Evolutionary conservation across 2,329 filamentous ascomycete genomes (phyloP), one percentile per base, ranked within the genome.

Genomic region (Byssothecium circinans): DNA sequence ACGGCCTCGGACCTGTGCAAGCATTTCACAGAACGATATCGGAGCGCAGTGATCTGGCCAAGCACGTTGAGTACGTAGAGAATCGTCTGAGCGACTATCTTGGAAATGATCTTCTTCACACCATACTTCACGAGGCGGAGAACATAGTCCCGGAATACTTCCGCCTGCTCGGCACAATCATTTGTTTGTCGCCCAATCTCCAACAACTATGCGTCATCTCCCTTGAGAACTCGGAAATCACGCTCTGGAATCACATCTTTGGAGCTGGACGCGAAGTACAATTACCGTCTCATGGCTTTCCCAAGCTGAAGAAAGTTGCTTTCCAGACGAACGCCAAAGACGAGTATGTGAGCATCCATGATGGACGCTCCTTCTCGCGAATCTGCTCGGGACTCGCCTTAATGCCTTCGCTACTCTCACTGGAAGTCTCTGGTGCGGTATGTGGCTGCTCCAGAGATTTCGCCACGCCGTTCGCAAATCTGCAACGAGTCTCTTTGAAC

Each of bases 11-110:
- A n/a, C 32, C 41, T 22, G 49, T 67, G 2, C 36, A 38, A 8
- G 43, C 53, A 3, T 62, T 67, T 30, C 49, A 53, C 40, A 39
- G 50, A 17, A 62, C 57, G 1, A 35, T 67, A 2, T 33, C 19
- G 2, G 41, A 11, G 27, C 4, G 17, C 12, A 3, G 19, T 11
- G 35, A 41, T 10, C 39, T 61, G 2, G 37, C 39, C 4, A 33
- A 43, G 0, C 38, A 58, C 41, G 15, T 67, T 1, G 41, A 52
- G 17, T 67, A 65, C 27, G 43, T 67, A 11, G 65, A 67, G 32
- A 65, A 59, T 32, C 56, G 63, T 8, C 44, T 61, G 3, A 41
- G 52, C 14, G 61, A 67, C 34, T 49, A 55, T 41, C 33, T 43
- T 14, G 64, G 61, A 14, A 58, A 62, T 30, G 49, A 47, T 18